A percentile compares a stretch with the other conserved stretches of the same genome.
Conservation (phyloP, 305 asterid genomes). For the Rubia peregrina region DNA sequence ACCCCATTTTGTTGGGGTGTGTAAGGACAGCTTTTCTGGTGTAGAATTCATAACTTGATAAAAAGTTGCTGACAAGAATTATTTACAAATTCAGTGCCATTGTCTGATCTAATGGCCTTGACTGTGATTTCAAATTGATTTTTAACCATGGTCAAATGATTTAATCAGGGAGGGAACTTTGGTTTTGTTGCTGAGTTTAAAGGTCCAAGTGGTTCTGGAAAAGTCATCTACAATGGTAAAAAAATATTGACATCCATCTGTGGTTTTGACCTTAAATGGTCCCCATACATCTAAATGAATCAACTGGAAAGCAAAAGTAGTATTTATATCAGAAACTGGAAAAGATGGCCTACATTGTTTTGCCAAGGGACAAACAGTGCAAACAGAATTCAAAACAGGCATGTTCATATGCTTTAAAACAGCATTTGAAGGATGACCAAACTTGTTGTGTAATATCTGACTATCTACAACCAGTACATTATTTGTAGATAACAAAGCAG, state of each 20-base stretch:
- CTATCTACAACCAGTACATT: neutral
- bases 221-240: neutral
- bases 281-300: constrained; percentile 1
- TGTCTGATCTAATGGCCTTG: neutral
- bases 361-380: neutral
- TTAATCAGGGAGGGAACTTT: neutral
- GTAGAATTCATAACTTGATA: neutral
- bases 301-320: neutral
- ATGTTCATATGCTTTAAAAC: neutral
- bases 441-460: neutral
- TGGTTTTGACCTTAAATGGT: neutral
- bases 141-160: neutral
- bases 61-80: neutral
- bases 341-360: neutral
- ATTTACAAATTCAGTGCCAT: constrained; percentile 10
- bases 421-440: neutral
- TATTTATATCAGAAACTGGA: neutral
- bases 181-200: neutral
- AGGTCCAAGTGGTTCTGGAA: neutral
- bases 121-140: neutral
- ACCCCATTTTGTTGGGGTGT: constrained; percentile 8
- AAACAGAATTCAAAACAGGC: neutral
- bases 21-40: neutral
- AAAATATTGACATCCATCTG: neutral
- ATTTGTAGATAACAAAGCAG: neutral